Percentiles rank a stretch among this genome's conserved stretches.
phyloP scores from a whole-genome alignment of 78 protist species.

The Cavenderia fasciculata region DNA sequence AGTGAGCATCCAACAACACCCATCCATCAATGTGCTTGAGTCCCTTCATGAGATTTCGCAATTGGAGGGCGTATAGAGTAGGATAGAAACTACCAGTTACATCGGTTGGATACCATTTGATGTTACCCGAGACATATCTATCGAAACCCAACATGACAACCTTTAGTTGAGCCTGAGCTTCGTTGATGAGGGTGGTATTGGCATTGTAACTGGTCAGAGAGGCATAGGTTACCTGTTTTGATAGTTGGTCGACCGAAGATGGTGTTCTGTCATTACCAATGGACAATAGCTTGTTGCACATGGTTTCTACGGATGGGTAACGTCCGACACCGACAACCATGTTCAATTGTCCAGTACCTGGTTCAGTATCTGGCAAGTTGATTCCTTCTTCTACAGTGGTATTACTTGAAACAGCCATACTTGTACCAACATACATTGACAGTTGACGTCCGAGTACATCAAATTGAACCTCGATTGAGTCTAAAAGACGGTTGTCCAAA shows the following conservation, averaged over 20 bases:
- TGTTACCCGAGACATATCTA: neutral
- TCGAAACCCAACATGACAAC: neutral
- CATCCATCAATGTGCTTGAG: conserved; percentile 20
- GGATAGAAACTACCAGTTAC: conserved; percentile 15
- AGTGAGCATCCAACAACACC: neutral
- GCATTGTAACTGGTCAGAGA: conserved; percentile 30
- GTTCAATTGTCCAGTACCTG: conserved; percentile 23
- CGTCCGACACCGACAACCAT: conserved; percentile 46
- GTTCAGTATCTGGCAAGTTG: conserved; percentile 15
- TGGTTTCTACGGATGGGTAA: conserved; percentile 42
- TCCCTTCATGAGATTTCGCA: conserved; percentile 24
- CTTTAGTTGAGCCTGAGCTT: conserved; percentile 20
- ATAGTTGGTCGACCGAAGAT: conserved; percentile 35
- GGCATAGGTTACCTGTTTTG: conserved; percentile 69
- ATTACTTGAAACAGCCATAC: conserved; percentile 8
- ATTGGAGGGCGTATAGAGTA: conserved; percentile 21
- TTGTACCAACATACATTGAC: conserved; percentile 50
- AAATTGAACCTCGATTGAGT: neutral
- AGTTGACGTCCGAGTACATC: conserved; percentile 20
- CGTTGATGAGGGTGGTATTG: conserved; percentile 21
- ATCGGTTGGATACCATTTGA: conserved; percentile 38
- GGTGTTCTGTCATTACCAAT: conserved; percentile 6
- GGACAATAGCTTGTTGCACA: neutral
- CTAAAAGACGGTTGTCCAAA: neutral
- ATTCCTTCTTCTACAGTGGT: neutral